Conservation (phyloP, 768 basidiomycete species). For the Strobilomyces confusus region DNA sequence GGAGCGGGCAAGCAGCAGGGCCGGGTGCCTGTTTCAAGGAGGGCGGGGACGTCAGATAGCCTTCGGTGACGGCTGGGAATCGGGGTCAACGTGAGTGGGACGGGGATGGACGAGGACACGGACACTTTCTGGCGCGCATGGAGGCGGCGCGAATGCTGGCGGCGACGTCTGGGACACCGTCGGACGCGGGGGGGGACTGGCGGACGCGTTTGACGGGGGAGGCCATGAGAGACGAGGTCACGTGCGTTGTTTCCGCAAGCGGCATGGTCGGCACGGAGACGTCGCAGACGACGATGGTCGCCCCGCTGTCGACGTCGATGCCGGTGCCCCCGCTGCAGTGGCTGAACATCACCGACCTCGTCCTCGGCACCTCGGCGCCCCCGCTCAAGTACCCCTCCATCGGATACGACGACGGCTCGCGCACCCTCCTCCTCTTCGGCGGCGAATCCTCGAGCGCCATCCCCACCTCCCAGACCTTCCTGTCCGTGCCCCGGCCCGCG, state of each 20-base stretch:
- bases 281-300: neutral
- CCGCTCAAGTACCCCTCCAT: constrained; percentile 71
- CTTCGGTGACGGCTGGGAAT: constrained; percentile 53
- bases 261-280: constrained; percentile 12
- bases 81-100: constrained; percentile 27
- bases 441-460: constrained; percentile 67
- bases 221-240: constrained; percentile 2
- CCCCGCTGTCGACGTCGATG: constrained; percentile 38
- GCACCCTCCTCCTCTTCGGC: constrained; percentile 68
- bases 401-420: constrained; percentile 47
- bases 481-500: too few relatives aligned
- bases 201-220: constrained; percentile 34
- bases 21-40: constrained; percentile 29
- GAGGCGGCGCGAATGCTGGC: constrained; percentile 54
- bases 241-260: neutral
- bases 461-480: constrained; percentile 58
- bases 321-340: constrained; percentile 46
- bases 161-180: constrained; percentile 45
- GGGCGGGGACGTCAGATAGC: constrained; percentile 48
- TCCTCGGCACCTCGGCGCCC: constrained; percentile 51
- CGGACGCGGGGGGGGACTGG: too few relatives aligned
- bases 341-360: constrained; percentile 63
- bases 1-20: constrained; percentile 40
- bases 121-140: constrained; percentile 60
- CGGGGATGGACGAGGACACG: constrained; percentile 26